Conservation (phyloP, 108 stramenopile species). For the Discostella pseudostelligera region DNA sequence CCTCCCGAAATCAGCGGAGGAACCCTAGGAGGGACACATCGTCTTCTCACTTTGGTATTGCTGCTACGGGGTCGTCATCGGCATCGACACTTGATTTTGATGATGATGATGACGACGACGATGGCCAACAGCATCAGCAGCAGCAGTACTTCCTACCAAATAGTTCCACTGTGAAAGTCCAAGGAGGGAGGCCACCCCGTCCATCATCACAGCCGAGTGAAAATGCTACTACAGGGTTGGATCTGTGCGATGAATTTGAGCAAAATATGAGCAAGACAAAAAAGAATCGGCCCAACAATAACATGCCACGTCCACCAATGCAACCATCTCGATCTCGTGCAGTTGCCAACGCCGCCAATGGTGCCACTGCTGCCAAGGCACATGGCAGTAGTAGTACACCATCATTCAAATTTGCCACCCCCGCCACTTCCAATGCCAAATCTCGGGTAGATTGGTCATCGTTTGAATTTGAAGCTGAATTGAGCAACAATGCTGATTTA, state of each 20-base stretch:
- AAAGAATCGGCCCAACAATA: slow-evolving; percentile 12
- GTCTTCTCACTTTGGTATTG: slow-evolving; percentile 15
- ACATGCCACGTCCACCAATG: neutral
- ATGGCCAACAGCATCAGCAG: neutral
- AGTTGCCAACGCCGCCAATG: neutral
- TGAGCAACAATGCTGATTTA: too few relatives aligned
- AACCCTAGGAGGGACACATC: too few relatives aligned
- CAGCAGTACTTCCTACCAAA: too few relatives aligned
- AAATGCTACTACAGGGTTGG: too few relatives aligned
- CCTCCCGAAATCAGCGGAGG: slow-evolving; percentile 5
- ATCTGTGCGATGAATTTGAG: slow-evolving; percentile 1
- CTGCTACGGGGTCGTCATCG: neutral
- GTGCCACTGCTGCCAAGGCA: neutral
- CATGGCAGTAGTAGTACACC: too few relatives aligned
- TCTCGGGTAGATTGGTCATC: neutral
- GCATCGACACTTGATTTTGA: slow-evolving; percentile 17
- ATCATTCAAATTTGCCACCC: too few relatives aligned
- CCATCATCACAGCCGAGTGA: too few relatives aligned
- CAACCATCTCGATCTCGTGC: neutral
- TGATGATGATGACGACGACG: slow-evolving; percentile 1
- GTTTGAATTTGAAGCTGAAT: slow-evolving; percentile 2
- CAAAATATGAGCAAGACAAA: slow-evolving; percentile 5
- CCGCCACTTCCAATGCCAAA: too few relatives aligned
- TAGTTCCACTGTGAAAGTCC: neutral
- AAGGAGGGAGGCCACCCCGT: neutral